These are phyloP conservation scores for Argentina anserina DNA, from an alignment of 306 rosid species.

Conservation along the genomic window DNA sequence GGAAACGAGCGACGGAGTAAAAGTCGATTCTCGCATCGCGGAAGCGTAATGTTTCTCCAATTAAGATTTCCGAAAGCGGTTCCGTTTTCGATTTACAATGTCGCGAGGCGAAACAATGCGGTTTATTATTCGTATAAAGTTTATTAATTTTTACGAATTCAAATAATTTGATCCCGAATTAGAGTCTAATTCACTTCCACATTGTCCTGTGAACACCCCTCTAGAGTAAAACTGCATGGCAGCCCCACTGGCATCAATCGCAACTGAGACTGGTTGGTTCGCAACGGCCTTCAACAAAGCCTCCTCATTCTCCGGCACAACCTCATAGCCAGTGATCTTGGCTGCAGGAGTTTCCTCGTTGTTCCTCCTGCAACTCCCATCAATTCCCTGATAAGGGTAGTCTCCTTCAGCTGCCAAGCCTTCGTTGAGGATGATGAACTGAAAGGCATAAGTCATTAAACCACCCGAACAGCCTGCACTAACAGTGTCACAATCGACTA, in stretches of 20 bases:
- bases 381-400: slow-evolving; percentile 2
- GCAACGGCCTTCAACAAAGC: slow-evolving; percentile 21
- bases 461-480: slow-evolving; percentile 17
- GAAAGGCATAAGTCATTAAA: slow-evolving; percentile 10
- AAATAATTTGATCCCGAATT: too few relatives aligned
- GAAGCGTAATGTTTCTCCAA: too few relatives aligned
- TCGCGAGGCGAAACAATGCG: too few relatives aligned
- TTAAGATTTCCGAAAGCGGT: too few relatives aligned
- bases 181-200: slow-evolving; percentile 22
- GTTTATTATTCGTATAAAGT: too few relatives aligned
- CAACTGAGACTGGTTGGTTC: slow-evolving; percentile 20
- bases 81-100: too few relatives aligned
- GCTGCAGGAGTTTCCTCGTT: background rate
- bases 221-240: slow-evolving; percentile 25
- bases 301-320: slow-evolving; percentile 20
- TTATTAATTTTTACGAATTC: too few relatives aligned
- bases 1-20: too few relatives aligned
- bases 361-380: background rate
- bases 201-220: slow-evolving; percentile 24
- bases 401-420: slow-evolving; percentile 7
- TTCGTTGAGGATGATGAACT: slow-evolving; percentile 1
- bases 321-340: slow-evolving; percentile 10
- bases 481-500: slow-evolving; percentile 18
- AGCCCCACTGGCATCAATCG: slow-evolving; percentile 20
- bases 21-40: too few relatives aligned